phyloP scores from a whole-genome alignment of 192 early-diverging fungal genomes.

The Coemansia sp. region DNA sequence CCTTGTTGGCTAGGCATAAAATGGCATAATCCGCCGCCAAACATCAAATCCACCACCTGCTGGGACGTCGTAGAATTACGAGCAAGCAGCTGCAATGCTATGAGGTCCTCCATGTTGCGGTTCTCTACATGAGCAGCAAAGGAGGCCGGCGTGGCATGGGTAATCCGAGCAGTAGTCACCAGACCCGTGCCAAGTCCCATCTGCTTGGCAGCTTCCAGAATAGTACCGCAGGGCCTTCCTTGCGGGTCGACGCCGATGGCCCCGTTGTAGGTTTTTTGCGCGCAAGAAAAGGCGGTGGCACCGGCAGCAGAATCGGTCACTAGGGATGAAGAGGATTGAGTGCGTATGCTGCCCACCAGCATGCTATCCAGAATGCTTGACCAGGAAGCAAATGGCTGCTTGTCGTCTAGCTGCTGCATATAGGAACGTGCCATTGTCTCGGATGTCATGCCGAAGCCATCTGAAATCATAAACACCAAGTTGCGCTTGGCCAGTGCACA shows the following conservation, averaged over 20 bases:
- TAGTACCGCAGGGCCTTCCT: slow-evolving; percentile 55
- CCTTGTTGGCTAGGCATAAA: slow-evolving; percentile 42
- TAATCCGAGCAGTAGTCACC: slow-evolving; percentile 60
- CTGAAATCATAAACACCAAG: slow-evolving; percentile 62
- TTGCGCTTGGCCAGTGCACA: slow-evolving; percentile 25
- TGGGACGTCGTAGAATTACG: slow-evolving; percentile 16
- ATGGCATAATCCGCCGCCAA: slow-evolving; percentile 56
- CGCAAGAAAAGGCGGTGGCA: slow-evolving; percentile 60
- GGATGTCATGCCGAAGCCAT: slow-evolving; percentile 61
- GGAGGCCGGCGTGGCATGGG: slow-evolving; percentile 60
- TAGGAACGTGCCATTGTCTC: slow-evolving; percentile 58
- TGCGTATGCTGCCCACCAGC: slow-evolving; percentile 53
- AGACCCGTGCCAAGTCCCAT: slow-evolving; percentile 52
- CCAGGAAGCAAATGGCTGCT: slow-evolving; percentile 8
- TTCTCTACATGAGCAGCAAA: slow-evolving; percentile 57
- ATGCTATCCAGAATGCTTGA: slow-evolving; percentile 52
- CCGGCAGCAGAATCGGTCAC: slow-evolving; percentile 64
- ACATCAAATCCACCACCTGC: slow-evolving; percentile 51
- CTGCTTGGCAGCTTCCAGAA: slow-evolving; percentile 60
- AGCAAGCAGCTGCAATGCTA: slow-evolving; percentile 56
- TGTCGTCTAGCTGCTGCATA: slow-evolving; percentile 12
- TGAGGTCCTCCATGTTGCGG: slow-evolving; percentile 57
- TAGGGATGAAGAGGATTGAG: slow-evolving; percentile 51
- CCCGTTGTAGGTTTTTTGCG: slow-evolving; percentile 56
- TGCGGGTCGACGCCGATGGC: slow-evolving; percentile 52